Evolutionary conservation across 306 rosid genomes (phyloP), one percentile per base, ranked within the genome.

Genomic region (Vachellia pachyceras): DNA sequence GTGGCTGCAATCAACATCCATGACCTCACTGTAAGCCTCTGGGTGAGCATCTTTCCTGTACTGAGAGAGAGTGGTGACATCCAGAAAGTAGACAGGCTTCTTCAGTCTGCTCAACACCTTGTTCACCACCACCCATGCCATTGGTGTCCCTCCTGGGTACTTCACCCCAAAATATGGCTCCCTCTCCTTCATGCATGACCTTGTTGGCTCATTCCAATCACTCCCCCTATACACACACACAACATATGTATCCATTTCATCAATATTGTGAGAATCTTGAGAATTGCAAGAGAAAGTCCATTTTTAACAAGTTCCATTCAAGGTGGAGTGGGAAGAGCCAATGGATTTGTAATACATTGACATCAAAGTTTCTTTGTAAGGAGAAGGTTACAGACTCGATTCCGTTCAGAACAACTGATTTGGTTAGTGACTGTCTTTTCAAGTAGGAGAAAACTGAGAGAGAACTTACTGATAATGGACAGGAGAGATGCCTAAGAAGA

Each of bases 401-500:
- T n/a, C n/a, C n/a, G n/a, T n/a, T n/a, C n/a, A n/a, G n/a, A n/a
- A n/a, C n/a, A n/a, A n/a, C n/a, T n/a, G n/a, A n/a, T n/a, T n/a
- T 44, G 47, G 47, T 10, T 44, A 44, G 47, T 44, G 33, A 29
- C 33, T 29, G 33, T 11, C 47, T 3, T 44, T 44, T 5, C 2
- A 44, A 44, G 8, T 7, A 44, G 15, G 2, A 0, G 15, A 5
- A 47, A 4, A 49, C 1, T 5, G 20, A 49, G 1, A 12, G 18
- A 15, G 6, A 49, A 49, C 97, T 86, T 90, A 95, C 99, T 85
- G 77, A 68, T 95, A 95, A 74, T 95, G 99, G 4, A 91, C 91
- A 1, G 98, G 98, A 42, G 98, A 95, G 66, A 95, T 90, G n/a
- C 99, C 99, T 7, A 93, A 83, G 76, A 93, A 95, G 92, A 95